Evolutionary conservation across 2,329 filamentous ascomycete species (phyloP), one percentile per base, ranked within the genome.

Genomic region (Macroventuria anomochaeta): DNA sequence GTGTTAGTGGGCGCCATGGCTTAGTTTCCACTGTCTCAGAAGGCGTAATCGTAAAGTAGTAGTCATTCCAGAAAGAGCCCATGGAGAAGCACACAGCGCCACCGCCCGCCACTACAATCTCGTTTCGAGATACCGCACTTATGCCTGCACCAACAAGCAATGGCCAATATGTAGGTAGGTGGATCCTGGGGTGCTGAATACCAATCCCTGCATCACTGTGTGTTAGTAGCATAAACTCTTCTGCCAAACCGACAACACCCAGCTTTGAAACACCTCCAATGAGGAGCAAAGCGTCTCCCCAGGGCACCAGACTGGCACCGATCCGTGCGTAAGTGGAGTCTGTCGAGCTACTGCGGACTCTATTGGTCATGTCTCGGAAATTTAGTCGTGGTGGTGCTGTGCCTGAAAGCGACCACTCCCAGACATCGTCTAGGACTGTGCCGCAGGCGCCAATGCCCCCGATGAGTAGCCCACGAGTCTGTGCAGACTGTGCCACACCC

Each of bases 71-170:
- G 66, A 85, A 92, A 6, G 89, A 90, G 1, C 92, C 92, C 82
- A 96, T 96, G 0, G 90, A 92, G 77, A 96, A 96, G 71, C 91
- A 96, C 0, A 91, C 90, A 13, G 89, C 91, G 31, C 91, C 93
- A 13, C 93, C 93, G 1, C 91, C 91, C 40, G 89, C 73, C 7
- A 96, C 76, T 8, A 90, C 65, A 3, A 92, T 64, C 15, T 81
- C 75, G 25, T 79, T 75, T 34, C 77, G 65, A 23, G 76, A 75
- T 0, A 81, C 75, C 23, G 76, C 68, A 12, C 83, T 73, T 7
- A 82, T 77, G 4, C 86, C 86, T 49, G 86, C 83, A 2, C 93
- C 91, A 43, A 91, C 80, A 42, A 96, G 80, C 5, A 96, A 79
- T 11, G 91, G 91, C 47, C 85, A 77, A 17, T 77, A 76, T 17